Evolutionary conservation across 306 rosid genomes (phyloP).

Genomic region (Ormosia semicastrata): DNA sequence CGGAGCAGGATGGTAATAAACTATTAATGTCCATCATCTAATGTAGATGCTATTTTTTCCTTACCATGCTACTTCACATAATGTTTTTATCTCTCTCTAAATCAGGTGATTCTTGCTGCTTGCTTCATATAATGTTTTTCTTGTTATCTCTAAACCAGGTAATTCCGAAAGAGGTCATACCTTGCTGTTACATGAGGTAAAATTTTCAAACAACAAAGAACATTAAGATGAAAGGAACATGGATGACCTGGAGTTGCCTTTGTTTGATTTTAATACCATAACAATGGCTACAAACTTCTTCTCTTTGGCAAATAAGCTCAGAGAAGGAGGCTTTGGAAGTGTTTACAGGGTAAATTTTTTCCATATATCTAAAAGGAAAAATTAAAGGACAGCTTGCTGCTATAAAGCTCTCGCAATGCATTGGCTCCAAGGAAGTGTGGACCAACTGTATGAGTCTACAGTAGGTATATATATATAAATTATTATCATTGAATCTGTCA

Average conservation of each 20-base stretch:
- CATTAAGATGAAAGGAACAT: conserved; percentile 31
- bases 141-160: conserved; percentile 31
- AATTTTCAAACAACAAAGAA: conserved; percentile 39
- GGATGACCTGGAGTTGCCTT: conserved; percentile 41
- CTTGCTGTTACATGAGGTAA: conserved; percentile 39
- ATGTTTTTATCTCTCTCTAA: not conserved
- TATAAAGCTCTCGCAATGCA: too few species aligned
- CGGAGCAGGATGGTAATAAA: too few species aligned
- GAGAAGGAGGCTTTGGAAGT: conserved; percentile 53
- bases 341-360: conserved; percentile 36
- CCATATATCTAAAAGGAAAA: too few species aligned
- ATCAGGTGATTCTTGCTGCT: not conserved
- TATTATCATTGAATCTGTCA: too few species aligned
- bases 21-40: too few species aligned
- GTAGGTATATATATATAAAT: too few species aligned
- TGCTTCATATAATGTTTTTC: not conserved
- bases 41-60: too few species aligned
- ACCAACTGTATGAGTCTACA: too few species aligned
- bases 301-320: conserved; percentile 40
- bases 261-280: conserved; percentile 28
- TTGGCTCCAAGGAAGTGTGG: too few species aligned
- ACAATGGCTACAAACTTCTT: conserved; percentile 36
- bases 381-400: too few species aligned
- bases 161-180: conserved; percentile 46
- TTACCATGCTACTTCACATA: not conserved